A percentile compares a stretch with the other conserved stretches of the same genome.
Evolutionary conservation across 2,329 filamentous ascomycete species (phyloP).

Genomic region (Penicillium janthinellum): DNA sequence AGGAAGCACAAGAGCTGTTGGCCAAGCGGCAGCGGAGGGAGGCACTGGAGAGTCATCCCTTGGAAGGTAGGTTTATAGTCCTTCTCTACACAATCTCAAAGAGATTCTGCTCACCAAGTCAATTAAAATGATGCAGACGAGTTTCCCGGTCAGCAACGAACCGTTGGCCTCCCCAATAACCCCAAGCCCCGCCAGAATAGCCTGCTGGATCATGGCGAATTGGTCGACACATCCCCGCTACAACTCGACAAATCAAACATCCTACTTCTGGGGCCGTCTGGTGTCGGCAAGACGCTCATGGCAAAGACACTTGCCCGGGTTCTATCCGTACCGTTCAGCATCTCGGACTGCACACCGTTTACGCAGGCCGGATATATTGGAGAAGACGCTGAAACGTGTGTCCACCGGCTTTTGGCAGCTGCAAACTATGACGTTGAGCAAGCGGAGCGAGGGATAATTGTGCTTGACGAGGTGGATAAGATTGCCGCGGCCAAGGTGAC

Average conservation of each 20-base stretch:
- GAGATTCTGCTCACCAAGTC: neutral
- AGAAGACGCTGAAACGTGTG: constrained; percentile 94
- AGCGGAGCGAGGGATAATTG: constrained; percentile 89
- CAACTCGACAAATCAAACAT: constrained; percentile 96
- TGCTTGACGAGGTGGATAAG: constrained; percentile 96
- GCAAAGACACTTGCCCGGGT: constrained; percentile 84
- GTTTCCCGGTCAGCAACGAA: constrained; percentile 62
- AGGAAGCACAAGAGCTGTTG: constrained; percentile 74
- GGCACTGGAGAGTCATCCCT: constrained; percentile 68
- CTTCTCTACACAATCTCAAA: neutral
- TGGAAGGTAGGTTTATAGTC: constrained; percentile 66
- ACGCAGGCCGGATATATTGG: constrained; percentile 98
- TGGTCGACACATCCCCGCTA: constrained; percentile 61
- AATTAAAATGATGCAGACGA: constrained; percentile 52
- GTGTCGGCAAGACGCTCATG: constrained; percentile 96
- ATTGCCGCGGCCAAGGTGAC: constrained; percentile 84
- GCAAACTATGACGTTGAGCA: constrained; percentile 84
- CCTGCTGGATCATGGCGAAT: constrained; percentile 37
- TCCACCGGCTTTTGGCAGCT: constrained; percentile 85
- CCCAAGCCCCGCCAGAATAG: constrained; percentile 26
- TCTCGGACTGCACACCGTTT: constrained; percentile 93
- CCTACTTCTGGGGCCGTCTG: constrained; percentile 84
- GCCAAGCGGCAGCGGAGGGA: constrained; percentile 73
- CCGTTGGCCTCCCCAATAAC: constrained; percentile 44
- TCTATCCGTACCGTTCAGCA: constrained; percentile 92